Evolutionary conservation across 1,284 basidiomycete species (phyloP).

Genomic region (Coriolopsis trogii): DNA sequence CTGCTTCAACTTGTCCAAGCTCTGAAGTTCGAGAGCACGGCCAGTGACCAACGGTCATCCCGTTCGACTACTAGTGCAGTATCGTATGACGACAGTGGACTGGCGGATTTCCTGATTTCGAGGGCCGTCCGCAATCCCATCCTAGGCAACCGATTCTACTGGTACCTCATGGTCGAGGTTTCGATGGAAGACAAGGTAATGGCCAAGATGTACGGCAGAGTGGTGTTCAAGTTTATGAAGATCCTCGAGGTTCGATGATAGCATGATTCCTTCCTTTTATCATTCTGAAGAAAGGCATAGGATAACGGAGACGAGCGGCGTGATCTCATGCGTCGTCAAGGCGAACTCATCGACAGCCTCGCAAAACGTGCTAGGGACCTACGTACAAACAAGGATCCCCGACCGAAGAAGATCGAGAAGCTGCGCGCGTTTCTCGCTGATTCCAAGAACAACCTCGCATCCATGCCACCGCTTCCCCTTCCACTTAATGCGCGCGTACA

Average conservation of each 20-base stretch:
- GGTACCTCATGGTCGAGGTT: slow-evolving; percentile 97
- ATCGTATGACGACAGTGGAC: slow-evolving; percentile 83
- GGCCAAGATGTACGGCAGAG: slow-evolving; percentile 91
- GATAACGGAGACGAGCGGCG: slow-evolving; percentile 78
- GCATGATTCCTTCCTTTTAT: background rate
- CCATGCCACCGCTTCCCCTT: slow-evolving; percentile 80
- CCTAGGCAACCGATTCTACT: slow-evolving; percentile 91
- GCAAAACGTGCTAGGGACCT: slow-evolving; percentile 87
- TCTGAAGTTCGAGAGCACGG: slow-evolving; percentile 89
- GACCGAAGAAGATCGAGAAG: slow-evolving; percentile 98
- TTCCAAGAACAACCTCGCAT: slow-evolving; percentile 78
- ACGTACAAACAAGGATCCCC: slow-evolving; percentile 87
- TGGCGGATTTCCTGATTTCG: slow-evolving; percentile 89
- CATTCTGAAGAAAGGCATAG: slow-evolving; percentile 44
- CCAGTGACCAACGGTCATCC: slow-evolving; percentile 56
- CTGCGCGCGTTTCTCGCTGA: slow-evolving; percentile 84
- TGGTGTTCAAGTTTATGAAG: slow-evolving; percentile 89
- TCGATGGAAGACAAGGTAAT: slow-evolving; percentile 77
- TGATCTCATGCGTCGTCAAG: slow-evolving; percentile 84
- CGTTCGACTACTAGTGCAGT: slow-evolving; percentile 37
- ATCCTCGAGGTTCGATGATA: slow-evolving; percentile 70
- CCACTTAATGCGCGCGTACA: slow-evolving; percentile 88
- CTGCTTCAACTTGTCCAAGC: slow-evolving; percentile 97
- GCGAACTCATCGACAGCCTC: slow-evolving; percentile 82
- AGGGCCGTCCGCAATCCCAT: slow-evolving; percentile 84